Conservation (phyloP, 1,139 yeast genomes). For the Nadsonia commutata region DNA sequence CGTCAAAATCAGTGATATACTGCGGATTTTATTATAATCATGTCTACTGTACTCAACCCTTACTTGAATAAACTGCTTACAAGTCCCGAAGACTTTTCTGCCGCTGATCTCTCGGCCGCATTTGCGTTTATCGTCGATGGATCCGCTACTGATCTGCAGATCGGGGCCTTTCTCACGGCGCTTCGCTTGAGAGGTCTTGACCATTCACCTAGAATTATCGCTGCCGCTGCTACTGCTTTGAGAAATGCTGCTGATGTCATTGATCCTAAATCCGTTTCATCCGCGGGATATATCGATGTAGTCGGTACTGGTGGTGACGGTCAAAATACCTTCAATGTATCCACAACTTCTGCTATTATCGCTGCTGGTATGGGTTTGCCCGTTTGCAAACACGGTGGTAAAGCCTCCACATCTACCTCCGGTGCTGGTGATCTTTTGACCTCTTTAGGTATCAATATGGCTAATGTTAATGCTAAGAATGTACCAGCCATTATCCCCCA, state of each 20-base stretch:
- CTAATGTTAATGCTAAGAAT: constrained; percentile 48
- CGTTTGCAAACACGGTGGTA: constrained; percentile 90
- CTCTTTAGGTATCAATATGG: constrained; percentile 62
- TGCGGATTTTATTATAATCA: too few relatives aligned
- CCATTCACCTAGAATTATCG: constrained; percentile 64
- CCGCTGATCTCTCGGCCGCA: constrained; percentile 46
- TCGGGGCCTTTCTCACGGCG: constrained; percentile 67
- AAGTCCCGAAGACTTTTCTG: constrained; percentile 45
- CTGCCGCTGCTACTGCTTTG: constrained; percentile 40
- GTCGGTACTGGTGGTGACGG: constrained; percentile 99
- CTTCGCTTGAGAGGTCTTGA: constrained; percentile 65
- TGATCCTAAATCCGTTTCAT: constrained; percentile 30
- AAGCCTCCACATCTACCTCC: constrained; percentile 82
- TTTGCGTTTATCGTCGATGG: constrained; percentile 45
- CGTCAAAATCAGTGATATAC: too few relatives aligned
- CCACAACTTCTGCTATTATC: constrained; percentile 87
- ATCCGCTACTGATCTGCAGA: constrained; percentile 51
- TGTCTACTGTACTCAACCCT: constrained; percentile 30
- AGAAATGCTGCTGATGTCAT: constrained; percentile 42
- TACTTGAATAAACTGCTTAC: constrained; percentile 46
- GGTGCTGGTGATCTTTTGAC: constrained; percentile 86
- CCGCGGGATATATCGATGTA: constrained; percentile 59
- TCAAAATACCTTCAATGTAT: constrained; percentile 89
- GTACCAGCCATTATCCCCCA: constrained; percentile 46
- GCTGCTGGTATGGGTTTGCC: constrained; percentile 81